Percentiles rank a stretch among this genome's conserved stretches.
phyloP scores from a whole-genome alignment of 1,139 yeast species.

The Saccharomyces hybrid region DNA sequence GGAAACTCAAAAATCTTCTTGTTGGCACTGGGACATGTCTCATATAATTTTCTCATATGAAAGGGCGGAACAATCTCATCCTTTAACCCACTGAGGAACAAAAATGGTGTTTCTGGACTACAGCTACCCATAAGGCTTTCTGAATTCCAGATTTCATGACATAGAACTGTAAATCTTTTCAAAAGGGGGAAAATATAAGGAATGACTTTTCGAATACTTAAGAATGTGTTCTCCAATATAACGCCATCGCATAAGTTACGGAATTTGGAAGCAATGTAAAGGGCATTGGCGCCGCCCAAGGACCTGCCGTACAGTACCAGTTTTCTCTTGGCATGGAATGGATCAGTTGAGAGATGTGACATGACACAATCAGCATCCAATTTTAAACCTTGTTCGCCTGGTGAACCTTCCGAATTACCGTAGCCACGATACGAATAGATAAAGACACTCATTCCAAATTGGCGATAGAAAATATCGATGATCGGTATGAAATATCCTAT shows the following conservation, averaged over 20 bases:
- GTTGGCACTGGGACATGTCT: constrained; percentile 39
- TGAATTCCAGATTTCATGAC: constrained; percentile 80
- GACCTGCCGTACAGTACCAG: constrained; percentile 80
- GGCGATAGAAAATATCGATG: constrained; percentile 59
- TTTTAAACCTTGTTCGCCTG: constrained; percentile 75
- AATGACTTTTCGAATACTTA: constrained; percentile 68
- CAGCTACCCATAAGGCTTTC: constrained; percentile 51
- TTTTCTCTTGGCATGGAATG: constrained; percentile 42
- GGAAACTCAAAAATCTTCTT: constrained; percentile 49
- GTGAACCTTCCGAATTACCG: constrained; percentile 73
- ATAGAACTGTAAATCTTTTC: constrained; percentile 48
- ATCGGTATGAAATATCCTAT: constrained; percentile 89
- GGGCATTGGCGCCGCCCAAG: constrained; percentile 91
- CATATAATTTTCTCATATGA: constrained; percentile 64
- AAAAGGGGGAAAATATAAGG: constrained; percentile 76
- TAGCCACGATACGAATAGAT: constrained; percentile 89
- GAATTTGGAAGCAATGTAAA: constrained; percentile 63
- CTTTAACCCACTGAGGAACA: constrained; percentile 62
- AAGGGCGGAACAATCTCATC: constrained; percentile 91
- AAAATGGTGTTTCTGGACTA: constrained; percentile 51
- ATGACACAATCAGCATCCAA: constrained; percentile 72
- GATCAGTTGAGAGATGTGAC: constrained; percentile 48
- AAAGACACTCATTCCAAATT: constrained; percentile 69
- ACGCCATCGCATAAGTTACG: constrained; percentile 49
- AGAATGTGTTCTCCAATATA: constrained; percentile 79